Conservation (phyloP, 228 moss, liverwort and hornwort genomes). For the Sphagnum fallax region DNA sequence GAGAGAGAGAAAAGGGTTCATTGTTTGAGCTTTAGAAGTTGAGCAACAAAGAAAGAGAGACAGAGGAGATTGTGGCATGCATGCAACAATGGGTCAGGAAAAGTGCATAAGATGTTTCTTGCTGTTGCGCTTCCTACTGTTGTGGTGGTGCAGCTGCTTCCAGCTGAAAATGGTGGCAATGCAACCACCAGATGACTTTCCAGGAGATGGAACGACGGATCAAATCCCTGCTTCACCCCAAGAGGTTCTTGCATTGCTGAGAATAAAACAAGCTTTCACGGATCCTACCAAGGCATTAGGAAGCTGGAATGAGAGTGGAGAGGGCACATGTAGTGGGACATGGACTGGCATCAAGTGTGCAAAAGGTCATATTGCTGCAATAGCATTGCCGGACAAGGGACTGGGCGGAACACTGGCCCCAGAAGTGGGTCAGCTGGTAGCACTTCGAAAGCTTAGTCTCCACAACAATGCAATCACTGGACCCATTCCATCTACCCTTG, state of each 20-base stretch:
- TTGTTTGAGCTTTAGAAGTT: no score
- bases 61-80: no score
- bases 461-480: conserved; percentile 66
- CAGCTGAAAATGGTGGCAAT: no score
- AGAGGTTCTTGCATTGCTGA: conserved; percentile 57
- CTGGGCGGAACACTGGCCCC: conserved; percentile 40
- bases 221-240: conserved; percentile 47
- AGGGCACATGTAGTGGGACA: conserved; percentile 41
- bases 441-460: conserved; percentile 58
- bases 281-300: conserved; percentile 37
- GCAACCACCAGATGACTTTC: no score
- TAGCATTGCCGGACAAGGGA: conserved; percentile 48
- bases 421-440: conserved; percentile 62
- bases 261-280: conserved; percentile 45
- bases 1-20: no score
- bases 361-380: conserved; percentile 43
- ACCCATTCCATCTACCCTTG: conserved; percentile 45
- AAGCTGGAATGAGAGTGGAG: conserved; percentile 80
- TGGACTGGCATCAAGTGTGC: conserved; percentile 74
- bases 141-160: no score
- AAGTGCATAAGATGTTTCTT: no score
- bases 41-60: no score
- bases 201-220: conserved; percentile 5
- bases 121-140: no score
- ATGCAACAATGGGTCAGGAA: no score